phyloP scores from a whole-genome alignment of 306 rosid species.

The Sechiopsis laciniata region DNA sequence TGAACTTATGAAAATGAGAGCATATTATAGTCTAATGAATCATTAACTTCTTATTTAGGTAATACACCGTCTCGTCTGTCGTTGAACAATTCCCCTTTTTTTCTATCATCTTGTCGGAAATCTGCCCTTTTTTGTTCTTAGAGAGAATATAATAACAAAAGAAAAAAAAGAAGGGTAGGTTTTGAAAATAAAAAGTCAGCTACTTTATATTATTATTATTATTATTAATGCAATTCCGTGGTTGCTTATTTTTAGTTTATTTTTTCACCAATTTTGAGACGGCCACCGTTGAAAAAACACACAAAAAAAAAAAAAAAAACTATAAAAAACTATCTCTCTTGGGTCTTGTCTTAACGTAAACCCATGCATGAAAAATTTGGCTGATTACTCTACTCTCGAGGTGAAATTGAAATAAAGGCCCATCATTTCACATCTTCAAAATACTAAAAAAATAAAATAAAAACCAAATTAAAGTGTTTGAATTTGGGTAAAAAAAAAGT shows the following conservation, averaged over 20 bases:
- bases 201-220: background rate
- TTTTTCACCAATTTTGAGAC: background rate
- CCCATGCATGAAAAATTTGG: slow-evolving; percentile 16
- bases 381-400: slow-evolving; percentile 7
- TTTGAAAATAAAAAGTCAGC: slow-evolving; percentile 4
- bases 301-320: too few species aligned
- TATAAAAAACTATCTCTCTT: background rate
- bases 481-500: too few species aligned
- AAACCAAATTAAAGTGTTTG: too few species aligned
- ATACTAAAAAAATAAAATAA: background rate
- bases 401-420: background rate
- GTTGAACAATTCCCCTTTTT: background rate
- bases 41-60: background rate
- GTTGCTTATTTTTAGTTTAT: background rate
- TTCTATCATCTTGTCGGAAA: background rate
- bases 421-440: background rate
- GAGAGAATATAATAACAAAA: background rate
- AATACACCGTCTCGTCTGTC: background rate
- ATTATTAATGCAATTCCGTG: background rate
- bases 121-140: background rate
- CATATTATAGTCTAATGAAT: too few species aligned
- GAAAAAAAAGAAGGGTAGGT: background rate
- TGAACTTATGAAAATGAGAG: too few species aligned
- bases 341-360: slow-evolving; percentile 13
- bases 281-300: background rate